phyloP scores from a whole-genome alignment of 495 filamentous ascomycete genomes.

The Penicillium argentinense region DNA sequence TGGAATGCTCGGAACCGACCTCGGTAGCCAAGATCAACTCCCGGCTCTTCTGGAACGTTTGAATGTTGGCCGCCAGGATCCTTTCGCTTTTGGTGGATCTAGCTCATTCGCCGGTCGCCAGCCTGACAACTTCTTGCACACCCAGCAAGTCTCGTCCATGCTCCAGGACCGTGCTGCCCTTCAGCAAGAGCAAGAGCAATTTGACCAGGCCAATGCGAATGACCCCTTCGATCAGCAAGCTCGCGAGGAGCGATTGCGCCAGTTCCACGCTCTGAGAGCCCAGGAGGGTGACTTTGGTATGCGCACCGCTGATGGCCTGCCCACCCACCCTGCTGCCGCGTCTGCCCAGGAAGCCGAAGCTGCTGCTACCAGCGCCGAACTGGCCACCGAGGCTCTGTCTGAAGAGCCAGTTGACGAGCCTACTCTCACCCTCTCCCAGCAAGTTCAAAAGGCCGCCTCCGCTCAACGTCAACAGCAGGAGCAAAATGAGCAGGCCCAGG shows the following conservation, averaged over 20 bases:
- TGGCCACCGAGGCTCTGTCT: constrained; percentile 14
- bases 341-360: constrained; percentile 26
- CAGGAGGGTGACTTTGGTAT: constrained; percentile 51
- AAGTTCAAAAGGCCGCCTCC: constrained; percentile 77
- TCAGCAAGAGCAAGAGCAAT: constrained; percentile 63
- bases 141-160: constrained; percentile 59
- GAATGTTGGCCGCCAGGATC: constrained; percentile 54
- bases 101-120: constrained; percentile 54
- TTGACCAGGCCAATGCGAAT: constrained; percentile 49
- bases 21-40: constrained; percentile 59
- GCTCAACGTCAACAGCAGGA: constrained; percentile 62
- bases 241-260: constrained; percentile 59
- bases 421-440: constrained; percentile 74
- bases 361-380: constrained; percentile 21
- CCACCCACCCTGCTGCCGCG: constrained; percentile 37
- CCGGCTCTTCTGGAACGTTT: constrained; percentile 59
- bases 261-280: constrained; percentile 61
- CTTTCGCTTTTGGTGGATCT: constrained; percentile 50
- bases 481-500: constrained; percentile 33
- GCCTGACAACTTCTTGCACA: constrained; percentile 52
- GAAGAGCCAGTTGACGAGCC: constrained; percentile 28
- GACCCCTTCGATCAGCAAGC: constrained; percentile 51
- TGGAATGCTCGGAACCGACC: constrained; percentile 51
- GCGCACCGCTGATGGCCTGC: constrained; percentile 42
- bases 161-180: constrained; percentile 60